Conservation (phyloP, 257 asterid genomes). For the Linderniella brevidens region DNA sequence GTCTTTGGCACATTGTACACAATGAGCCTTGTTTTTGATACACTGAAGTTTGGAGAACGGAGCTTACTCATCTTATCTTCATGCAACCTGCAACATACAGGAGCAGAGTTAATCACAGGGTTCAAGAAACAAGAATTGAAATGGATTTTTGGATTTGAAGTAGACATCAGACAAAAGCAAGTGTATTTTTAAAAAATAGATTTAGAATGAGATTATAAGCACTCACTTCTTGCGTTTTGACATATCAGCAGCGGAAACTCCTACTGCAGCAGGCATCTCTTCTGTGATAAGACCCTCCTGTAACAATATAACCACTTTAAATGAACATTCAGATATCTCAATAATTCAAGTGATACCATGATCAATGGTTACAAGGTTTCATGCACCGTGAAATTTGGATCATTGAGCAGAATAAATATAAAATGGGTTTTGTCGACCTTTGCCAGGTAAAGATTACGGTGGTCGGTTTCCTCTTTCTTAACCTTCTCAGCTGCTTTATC, state of each 20-base stretch:
- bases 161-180: too few species aligned
- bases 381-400: too few species aligned
- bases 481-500: slow-evolving; percentile 66
- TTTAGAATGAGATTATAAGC: not conserved
- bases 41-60: slow-evolving; percentile 78
- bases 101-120: not conserved
- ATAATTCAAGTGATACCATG: not conserved
- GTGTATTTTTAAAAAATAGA: not conserved
- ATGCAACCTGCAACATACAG: slow-evolving; percentile 44
- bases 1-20: slow-evolving; percentile 79
- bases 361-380: too few species aligned
- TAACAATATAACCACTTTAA: slow-evolving; percentile 10
- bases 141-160: too few species aligned
- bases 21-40: slow-evolving; percentile 78
- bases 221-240: slow-evolving; percentile 79
- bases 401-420: too few species aligned
- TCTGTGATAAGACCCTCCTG: slow-evolving; percentile 89
- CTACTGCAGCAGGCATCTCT: slow-evolving; percentile 85
- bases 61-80: slow-evolving; percentile 69
- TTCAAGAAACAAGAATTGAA: not conserved
- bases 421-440: slow-evolving; percentile 35
- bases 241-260: slow-evolving; percentile 72
- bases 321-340: not conserved
- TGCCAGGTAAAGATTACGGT: slow-evolving; percentile 74
- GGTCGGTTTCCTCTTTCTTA: slow-evolving; percentile 55